phyloP scores from a whole-genome alignment of 2,329 filamentous ascomycete species.

The Ascocoryne sarcoides region DNA sequence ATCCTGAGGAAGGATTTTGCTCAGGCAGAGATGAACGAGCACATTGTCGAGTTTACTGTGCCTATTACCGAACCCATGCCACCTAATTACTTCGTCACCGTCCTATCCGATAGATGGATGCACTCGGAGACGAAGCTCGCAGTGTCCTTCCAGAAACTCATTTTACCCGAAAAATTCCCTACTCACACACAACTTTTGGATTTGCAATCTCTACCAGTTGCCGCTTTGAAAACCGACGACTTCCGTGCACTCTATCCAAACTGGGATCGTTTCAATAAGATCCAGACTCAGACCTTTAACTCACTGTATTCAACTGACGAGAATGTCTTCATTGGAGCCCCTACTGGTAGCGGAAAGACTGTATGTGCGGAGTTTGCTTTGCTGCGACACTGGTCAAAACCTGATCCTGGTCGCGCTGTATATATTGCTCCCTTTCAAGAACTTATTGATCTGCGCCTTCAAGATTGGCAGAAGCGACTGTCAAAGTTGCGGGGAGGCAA shows the following conservation, averaged over 20 bases:
- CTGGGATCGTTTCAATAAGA: slow-evolving; percentile 89
- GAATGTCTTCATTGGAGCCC: slow-evolving; percentile 87
- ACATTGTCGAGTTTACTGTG: slow-evolving; percentile 91
- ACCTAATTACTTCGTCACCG: slow-evolving; percentile 95
- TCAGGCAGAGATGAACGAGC: slow-evolving; percentile 76
- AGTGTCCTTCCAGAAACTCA: slow-evolving; percentile 89
- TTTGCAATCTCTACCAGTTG: slow-evolving; percentile 81
- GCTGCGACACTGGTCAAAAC: slow-evolving; percentile 74
- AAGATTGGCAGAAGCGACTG: slow-evolving; percentile 80
- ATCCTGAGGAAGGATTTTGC: slow-evolving; percentile 86
- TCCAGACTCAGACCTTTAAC: slow-evolving; percentile 96
- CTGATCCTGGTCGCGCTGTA: slow-evolving; percentile 67
- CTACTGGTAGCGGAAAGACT: slow-evolving; percentile 92
- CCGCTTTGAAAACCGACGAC: slow-evolving; percentile 78
- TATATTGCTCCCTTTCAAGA: slow-evolving; percentile 96
- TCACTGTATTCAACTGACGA: slow-evolving; percentile 85
- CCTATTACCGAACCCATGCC: slow-evolving; percentile 97
- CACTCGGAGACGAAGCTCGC: slow-evolving; percentile 89
- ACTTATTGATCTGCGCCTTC: slow-evolving; percentile 70
- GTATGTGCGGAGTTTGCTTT: slow-evolving; percentile 93
- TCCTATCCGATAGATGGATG: slow-evolving; percentile 97
- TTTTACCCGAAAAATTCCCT: slow-evolving; percentile 90
- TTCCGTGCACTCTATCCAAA: slow-evolving; percentile 73
- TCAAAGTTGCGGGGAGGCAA: slow-evolving; percentile 69
- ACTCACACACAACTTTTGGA: slow-evolving; percentile 88